Evolutionary conservation across 345 rosid species (phyloP), one percentile per base, ranked within the genome.

Genomic region (Aurinia saxatilis): DNA sequence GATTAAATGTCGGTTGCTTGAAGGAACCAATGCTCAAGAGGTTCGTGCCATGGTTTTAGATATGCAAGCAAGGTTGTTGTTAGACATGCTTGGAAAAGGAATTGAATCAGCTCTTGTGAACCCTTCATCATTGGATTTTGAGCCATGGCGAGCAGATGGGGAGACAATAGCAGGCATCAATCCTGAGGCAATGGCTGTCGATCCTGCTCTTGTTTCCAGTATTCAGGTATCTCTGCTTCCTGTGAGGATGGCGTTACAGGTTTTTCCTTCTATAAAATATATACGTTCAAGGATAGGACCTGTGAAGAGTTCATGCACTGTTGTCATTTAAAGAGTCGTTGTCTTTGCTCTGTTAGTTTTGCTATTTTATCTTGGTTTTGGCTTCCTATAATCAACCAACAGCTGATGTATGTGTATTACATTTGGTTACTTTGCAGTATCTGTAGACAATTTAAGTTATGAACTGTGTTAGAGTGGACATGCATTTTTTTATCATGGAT

Each of bases 1-100:
- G 77, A 87, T 93, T 72, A 93, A 93, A 73, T 93, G 99, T 73
- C 82, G 99, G 75, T 77, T 93, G 39, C 75, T 93, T 71, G 99
- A 95, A 81, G 99, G 99, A 73, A 84, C 86, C 75, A 95, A 90
- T 75, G 97, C 97, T 60, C 99, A 95, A 75, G 99, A 95, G 80
- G 97, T 90, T 52, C 90, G 97, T 75, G 99, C 99, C 75, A 88
- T 95, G 99, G 99, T 95, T 70, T 76, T 95, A 57, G 99, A 95
- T 70, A 95, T 95, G 99, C 97, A 95, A 74, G 96, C 99, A 7
- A 83, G 99, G 75, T 65, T 95, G 80, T 76, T 95, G 65, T 82
- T 90, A 60, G 99, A 95, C 77, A 95, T 95, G 99, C 76, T 95
- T 44, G 99, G 99, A 51, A 95, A 88, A 82, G 99, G 99, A 72